Percentiles rank a stretch among this genome's conserved stretches.
These are phyloP conservation scores for Starmerella davenportii DNA, from an alignment of 805 yeast species.

Conservation along the genomic window DNA sequence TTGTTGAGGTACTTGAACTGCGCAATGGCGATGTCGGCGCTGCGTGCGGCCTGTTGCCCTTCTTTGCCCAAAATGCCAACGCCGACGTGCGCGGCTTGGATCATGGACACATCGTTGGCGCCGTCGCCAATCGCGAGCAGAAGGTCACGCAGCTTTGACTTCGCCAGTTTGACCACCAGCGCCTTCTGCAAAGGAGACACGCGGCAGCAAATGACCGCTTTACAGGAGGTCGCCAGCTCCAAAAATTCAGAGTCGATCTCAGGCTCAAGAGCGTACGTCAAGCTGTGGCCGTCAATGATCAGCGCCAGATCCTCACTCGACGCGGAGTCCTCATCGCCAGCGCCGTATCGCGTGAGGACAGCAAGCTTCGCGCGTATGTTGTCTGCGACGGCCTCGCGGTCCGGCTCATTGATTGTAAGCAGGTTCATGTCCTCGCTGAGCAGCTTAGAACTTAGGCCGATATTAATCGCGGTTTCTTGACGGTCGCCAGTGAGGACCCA, in stretches of 20 bases:
- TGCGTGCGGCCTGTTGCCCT: constrained; percentile 98
- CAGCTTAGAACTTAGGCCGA: constrained; percentile 93
- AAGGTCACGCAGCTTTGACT: constrained; percentile 50
- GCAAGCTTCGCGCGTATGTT: constrained; percentile 59
- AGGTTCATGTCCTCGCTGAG: constrained; percentile 91
- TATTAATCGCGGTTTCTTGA: constrained; percentile 96
- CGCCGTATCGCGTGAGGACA: constrained; percentile 32
- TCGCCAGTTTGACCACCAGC: constrained; percentile 83
- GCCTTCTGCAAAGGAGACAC: constrained; percentile 97
- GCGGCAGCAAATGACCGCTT: constrained; percentile 93
- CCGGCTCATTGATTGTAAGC: constrained; percentile 72
- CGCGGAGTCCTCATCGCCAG: constrained; percentile 24
- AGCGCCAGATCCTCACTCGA: constrained; percentile 64
- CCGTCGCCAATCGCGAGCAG: constrained; percentile 95
- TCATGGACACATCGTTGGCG: constrained; percentile 97
- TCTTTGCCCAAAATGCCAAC: constrained; percentile 98
- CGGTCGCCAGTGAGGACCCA: constrained; percentile 98
- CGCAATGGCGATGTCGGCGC: constrained; percentile 94
- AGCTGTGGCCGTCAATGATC: constrained; percentile 84
- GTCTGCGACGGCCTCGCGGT: constrained; percentile 52
- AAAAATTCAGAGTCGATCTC: constrained; percentile 63
- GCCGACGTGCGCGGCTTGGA: constrained; percentile 98
- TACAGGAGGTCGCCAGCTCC: constrained; percentile 68
- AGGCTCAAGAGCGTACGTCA: constrained; percentile 67
- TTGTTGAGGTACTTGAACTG: constrained; percentile 78